Base-by-base conservation (phyloP, 164 flowering plant genomes). In the Piper longum region DNA sequence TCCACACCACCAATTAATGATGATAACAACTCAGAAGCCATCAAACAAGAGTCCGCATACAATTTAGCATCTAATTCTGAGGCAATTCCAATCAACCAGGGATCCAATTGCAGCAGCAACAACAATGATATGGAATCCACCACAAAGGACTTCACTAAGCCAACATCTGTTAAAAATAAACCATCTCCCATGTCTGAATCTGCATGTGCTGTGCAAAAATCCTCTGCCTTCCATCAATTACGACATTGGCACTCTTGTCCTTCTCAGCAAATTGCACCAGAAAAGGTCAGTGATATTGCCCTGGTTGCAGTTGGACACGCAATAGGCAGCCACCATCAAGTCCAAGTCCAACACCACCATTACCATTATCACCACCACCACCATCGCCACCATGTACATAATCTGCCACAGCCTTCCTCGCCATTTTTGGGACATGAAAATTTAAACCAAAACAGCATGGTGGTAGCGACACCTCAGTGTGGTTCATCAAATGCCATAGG, bases 341-440 rank as follows among this genome's bases (percentile, higher is more conserved):
- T 78, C 60, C 80, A 81, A 62, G 77, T 83, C 43, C 82, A 82
- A 70, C 85, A 84, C 62, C 83, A 80, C 43, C 83, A 80, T 62
- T 79, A 84, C 64, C 79, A 85, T 63, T 73, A 80, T 26, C 36
- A 26, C 36, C 36, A 26, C 75, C 83, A 83, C 64, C 84, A 83
- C 72, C 78, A 81, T 64, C 79, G 74, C 69, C 83, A 80, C 60
- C 87, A 78, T 66, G 71, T 73, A 48, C 82, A 79, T 62, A 70
- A 61, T 66, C 39, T 69, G 66, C 71, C 74, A 19, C 78, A 76
- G 59, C 66, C 64, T n/a, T 56, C 17, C 7, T 14, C 18, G 45
- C 64, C 62, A 42, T 66, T 62, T 12, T 57, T 72, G 16, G 83
- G 80, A 39, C 63, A 78, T 44, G 81, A 79, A 41, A 84, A 86